Evolutionary conservation across 2,329 filamentous ascomycete genomes (phyloP).

Genomic region (Fusarium papillatum): DNA sequence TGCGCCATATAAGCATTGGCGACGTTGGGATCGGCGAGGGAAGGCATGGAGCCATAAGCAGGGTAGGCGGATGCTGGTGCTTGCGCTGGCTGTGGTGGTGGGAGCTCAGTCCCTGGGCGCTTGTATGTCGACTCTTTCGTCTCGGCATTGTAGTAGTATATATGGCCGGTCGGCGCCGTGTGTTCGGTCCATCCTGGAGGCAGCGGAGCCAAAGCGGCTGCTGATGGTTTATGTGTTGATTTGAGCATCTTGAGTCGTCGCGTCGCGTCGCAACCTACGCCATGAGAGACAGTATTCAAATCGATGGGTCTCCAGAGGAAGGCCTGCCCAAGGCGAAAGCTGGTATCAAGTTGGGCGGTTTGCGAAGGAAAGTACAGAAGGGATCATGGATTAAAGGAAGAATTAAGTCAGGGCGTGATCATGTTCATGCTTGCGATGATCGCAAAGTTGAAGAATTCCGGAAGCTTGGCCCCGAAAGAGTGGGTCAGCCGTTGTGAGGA

Average conservation of each 20-base stretch:
- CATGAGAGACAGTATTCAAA: constrained; percentile 15
- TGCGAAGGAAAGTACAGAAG: background rate
- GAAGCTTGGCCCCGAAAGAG: constrained; percentile 27
- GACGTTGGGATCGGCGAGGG: constrained; percentile 66
- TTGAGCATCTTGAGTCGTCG: constrained; percentile 71
- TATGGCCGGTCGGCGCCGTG: constrained; percentile 87
- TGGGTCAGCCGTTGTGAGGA: background rate
- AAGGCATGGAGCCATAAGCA: constrained; percentile 48
- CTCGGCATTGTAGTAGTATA: constrained; percentile 87
- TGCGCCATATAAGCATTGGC: constrained; percentile 74
- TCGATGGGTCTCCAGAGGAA: background rate
- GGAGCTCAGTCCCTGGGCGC: constrained; percentile 67
- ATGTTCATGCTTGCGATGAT: constrained; percentile 1
- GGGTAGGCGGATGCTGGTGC: constrained; percentile 48
- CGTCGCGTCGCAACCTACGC: constrained; percentile 20
- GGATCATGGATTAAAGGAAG: background rate
- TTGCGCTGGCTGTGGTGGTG: constrained; percentile 32
- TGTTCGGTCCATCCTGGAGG: constrained; percentile 93
- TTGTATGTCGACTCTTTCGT: constrained; percentile 92
- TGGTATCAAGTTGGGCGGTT: no score
- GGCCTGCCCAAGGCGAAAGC: no score
- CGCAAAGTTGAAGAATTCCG: constrained; percentile 9
- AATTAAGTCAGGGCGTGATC: background rate
- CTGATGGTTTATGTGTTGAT: constrained; percentile 78
- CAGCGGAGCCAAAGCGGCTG: constrained; percentile 67